Evolutionary conservation across 73 alveolate genomes (phyloP), one percentile per base, ranked within the genome.

Genomic region (Paramecium bursaria): DNA sequence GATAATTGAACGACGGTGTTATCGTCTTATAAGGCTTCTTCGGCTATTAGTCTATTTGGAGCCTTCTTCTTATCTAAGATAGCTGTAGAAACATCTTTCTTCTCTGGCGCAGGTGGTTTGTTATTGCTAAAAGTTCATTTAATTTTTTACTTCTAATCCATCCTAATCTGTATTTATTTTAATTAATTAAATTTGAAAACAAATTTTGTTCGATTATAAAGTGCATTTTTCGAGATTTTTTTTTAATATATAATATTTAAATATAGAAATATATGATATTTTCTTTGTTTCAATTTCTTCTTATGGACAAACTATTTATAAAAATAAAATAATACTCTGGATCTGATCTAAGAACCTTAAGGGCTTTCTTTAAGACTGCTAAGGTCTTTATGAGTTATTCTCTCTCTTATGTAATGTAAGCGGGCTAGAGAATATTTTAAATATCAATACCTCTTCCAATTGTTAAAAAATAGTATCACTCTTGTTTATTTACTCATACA

Each of bases 21-120:
- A 60, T 94, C 98, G 73, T 94, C 99, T 73, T 90, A 80, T 60
- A 75, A 55, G 10, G 97, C 95, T 14, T 92, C 97, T 39, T 79
- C 89, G 10, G 76, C 89, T 46, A 91, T 77, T 46, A 95, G 91
- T 82, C 96, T 93, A 91, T 93, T 90, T 3, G 98, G 98, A 46
- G 97, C 98, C 87, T 95, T 95, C 94, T 95, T 95, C 77, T 89
- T 89, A 26, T 95, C 98, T 14, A 95, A 90, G 55, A 95, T 95
- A n/a, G 98, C 98, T 4, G 96, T 91, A 0, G 97, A 79, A 39
- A 79, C 75, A 79, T 79, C 89, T 51, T 79, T 79, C 49, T 79
- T 79, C 26, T 79, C 89, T 79, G 57, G 33, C 13, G 26, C 30
- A 39, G 50, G 50, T 54, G 75, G 75, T 11, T 54, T 30, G 76